A percentile compares a stretch with the other conserved stretches of the same genome.
Evolutionary conservation across 139 green algal species (phyloP).

Genomic region (Chlamydomonas eustigma): DNA sequence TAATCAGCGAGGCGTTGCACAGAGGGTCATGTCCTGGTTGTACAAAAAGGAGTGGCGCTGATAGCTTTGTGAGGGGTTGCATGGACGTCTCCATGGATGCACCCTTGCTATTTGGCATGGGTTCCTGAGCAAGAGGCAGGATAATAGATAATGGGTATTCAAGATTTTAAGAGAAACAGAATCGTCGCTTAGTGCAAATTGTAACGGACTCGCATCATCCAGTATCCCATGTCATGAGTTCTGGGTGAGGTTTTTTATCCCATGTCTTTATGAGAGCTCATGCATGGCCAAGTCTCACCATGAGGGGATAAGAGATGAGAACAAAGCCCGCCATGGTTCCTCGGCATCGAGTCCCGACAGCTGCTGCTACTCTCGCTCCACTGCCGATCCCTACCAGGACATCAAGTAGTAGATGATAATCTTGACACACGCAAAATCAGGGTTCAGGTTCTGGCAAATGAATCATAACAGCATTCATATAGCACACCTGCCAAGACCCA

Average conservation of each 20-base stretch:
- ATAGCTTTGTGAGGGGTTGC: conserved; percentile 22
- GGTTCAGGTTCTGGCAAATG: background rate
- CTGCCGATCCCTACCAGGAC: conserved; percentile 34
- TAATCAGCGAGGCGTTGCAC: conserved; percentile 5
- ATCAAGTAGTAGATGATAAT: background rate
- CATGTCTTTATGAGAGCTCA: too few relatives aligned
- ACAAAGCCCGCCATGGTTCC: conserved; percentile 43
- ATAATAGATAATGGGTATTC: background rate
- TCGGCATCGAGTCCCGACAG: conserved; percentile 33
- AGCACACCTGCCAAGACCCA: conserved; percentile 60
- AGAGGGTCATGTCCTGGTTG: background rate
- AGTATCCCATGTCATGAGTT: too few relatives aligned
- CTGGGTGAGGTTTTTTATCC: too few relatives aligned
- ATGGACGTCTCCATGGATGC: conserved; percentile 17
- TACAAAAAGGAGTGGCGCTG: conserved; percentile 31
- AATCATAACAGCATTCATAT: background rate
- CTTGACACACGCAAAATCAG: background rate
- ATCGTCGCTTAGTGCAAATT: too few relatives aligned
- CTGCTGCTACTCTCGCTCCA: conserved; percentile 56
- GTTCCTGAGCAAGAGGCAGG: conserved; percentile 18
- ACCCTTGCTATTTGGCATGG: conserved; percentile 32
- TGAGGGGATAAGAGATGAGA: conserved; percentile 59
- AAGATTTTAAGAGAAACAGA: conserved; percentile 6
- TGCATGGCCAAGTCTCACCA: conserved; percentile 31
- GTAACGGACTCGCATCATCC: too few relatives aligned